Evolutionary conservation across 176 grass and related monocot species (phyloP).

Genomic region (Oryza glumipatula): DNA sequence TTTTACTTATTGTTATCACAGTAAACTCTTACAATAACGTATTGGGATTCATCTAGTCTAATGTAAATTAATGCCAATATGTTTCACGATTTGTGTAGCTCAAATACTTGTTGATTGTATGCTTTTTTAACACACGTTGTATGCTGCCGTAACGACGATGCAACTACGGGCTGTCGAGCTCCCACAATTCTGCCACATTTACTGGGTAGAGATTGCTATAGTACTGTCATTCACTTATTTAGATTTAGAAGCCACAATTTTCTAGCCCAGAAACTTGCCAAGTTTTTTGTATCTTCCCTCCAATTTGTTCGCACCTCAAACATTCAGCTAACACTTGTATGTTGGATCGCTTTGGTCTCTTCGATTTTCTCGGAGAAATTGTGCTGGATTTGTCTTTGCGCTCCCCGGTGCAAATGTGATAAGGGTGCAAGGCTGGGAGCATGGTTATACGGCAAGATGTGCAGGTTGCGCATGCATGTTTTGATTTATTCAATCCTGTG

Average conservation of each 20-base stretch:
- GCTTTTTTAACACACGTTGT: neutral
- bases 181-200: neutral
- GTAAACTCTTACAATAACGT: too few species aligned
- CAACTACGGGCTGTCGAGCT: neutral
- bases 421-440: too few species aligned
- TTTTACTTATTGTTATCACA: too few species aligned
- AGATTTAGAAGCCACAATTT: neutral
- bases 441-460: too few species aligned
- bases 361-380: neutral
- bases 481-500: too few species aligned
- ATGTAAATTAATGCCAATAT: constrained; percentile 23
- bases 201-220: neutral
- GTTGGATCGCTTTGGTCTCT: too few species aligned
- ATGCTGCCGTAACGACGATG: neutral
- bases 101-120: neutral
- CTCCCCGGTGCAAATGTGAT: too few species aligned
- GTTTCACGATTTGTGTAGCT: neutral
- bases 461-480: too few species aligned
- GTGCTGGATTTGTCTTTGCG: neutral
- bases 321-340: too few species aligned
- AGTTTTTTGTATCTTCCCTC: neutral
- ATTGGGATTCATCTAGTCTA: neutral
- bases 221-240: neutral
- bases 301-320: neutral
- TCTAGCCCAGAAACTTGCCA: neutral